These are phyloP conservation scores for Zygosaccharomyces rouxii DNA, from an alignment of 805 yeast genomes.

Conservation along the genomic window DNA sequence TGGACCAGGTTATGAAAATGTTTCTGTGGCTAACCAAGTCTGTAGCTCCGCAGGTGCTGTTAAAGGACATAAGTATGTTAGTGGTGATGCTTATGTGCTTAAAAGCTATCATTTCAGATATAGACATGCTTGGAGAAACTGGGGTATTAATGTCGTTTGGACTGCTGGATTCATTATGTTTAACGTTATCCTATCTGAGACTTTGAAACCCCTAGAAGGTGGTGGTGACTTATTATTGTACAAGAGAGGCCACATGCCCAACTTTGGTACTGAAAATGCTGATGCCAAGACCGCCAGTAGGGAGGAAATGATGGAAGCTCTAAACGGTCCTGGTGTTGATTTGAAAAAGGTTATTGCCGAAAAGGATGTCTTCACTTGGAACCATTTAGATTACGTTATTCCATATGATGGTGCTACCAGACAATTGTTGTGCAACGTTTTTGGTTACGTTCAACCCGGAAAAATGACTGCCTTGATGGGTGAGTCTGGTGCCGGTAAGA, in stretches of 20 bases:
- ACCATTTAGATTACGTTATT: conserved; percentile 60
- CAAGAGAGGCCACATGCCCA: conserved; percentile 43
- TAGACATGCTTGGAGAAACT: conserved; percentile 56
- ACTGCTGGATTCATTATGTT: conserved; percentile 36
- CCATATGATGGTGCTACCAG: conserved; percentile 57
- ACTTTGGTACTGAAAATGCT: conserved; percentile 33
- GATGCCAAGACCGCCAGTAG: conserved; percentile 38
- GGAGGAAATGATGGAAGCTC: conserved; percentile 38
- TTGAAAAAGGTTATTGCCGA: conserved; percentile 34
- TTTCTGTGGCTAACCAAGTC: conserved; percentile 39
- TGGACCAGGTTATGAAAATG: conserved; percentile 50
- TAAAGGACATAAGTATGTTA: conserved; percentile 42
- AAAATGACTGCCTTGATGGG: conserved; percentile 82
- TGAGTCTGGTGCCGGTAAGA: conserved; percentile 84
- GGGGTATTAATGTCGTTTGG: conserved; percentile 53
- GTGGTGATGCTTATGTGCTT: conserved; percentile 48
- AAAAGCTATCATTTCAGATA: conserved; percentile 39
- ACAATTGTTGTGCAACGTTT: conserved; percentile 49
- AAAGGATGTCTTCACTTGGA: conserved; percentile 66
- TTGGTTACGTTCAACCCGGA: conserved; percentile 78
- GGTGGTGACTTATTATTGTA: conserved; percentile 41
- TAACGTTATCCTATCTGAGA: conserved; percentile 38
- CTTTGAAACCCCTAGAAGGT: conserved; percentile 35
- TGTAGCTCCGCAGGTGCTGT: conserved; percentile 53
- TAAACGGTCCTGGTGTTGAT: conserved; percentile 34